Conservation (phyloP, 2,329 filamentous ascomycete species). For the Colletotrichum camelliae region DNA sequence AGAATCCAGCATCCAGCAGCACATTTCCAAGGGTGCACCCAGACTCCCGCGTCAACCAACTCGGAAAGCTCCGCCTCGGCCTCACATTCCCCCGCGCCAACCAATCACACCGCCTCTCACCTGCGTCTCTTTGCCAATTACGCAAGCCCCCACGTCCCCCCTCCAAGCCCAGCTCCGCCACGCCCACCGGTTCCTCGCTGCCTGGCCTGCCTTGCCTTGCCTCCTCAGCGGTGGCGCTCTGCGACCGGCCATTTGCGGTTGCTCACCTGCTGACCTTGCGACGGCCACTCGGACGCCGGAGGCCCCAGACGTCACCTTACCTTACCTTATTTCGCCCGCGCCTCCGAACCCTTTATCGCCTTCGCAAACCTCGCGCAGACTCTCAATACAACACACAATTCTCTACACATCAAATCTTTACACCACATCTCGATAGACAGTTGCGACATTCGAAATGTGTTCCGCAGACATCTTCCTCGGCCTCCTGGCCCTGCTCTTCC, state of each 20-base stretch:
- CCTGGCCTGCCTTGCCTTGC: background rate
- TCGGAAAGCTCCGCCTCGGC: background rate
- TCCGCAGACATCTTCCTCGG: constrained; percentile 67
- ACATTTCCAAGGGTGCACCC: background rate
- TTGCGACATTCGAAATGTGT: constrained; percentile 52
- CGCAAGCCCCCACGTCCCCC: constrained; percentile 6
- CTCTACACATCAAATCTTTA: background rate
- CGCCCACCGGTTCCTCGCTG: constrained; percentile 6
- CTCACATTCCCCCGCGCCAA: background rate
- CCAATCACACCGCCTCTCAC: background rate
- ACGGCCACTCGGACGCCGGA: background rate
- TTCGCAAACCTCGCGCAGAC: background rate
- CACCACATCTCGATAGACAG: background rate
- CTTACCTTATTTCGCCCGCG: background rate
- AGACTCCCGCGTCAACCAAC: background rate
- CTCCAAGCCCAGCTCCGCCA: constrained; percentile 7
- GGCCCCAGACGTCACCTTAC: constrained; percentile 9
- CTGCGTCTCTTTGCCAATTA: background rate
- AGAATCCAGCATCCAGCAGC: background rate
- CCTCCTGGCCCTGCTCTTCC: constrained; percentile 68
- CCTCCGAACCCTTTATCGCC: background rate
- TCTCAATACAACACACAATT: background rate
- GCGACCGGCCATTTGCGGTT: background rate
- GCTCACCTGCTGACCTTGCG: background rate
- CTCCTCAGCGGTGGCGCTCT: background rate